These are phyloP conservation scores for Bonnemaisonia californica DNA, from an alignment of 31 red algal species.

Conservation along the genomic window DNA sequence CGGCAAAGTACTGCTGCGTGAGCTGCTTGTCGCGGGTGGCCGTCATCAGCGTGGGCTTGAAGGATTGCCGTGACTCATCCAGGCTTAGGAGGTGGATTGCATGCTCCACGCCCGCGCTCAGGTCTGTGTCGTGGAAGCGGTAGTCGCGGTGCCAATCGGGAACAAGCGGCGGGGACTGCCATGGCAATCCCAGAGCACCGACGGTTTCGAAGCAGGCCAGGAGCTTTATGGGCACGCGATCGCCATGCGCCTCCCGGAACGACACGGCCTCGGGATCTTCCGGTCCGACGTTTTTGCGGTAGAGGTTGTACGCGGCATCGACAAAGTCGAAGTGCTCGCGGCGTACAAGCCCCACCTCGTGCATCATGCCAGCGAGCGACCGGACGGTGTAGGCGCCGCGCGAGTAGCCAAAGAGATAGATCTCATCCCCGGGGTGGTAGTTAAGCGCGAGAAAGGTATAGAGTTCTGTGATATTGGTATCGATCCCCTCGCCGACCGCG, in stretches of 20 bases:
- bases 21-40: background rate
- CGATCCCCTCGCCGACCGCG: background rate
- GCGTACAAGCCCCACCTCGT: background rate
- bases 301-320: background rate
- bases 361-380: background rate
- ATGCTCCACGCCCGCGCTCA: background rate
- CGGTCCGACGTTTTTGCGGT: background rate
- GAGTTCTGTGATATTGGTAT: conserved; percentile 12
- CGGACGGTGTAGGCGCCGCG: conserved; percentile 14
- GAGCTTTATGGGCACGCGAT: conserved; percentile 3
- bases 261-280: background rate
- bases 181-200: background rate
- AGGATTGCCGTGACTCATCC: background rate
- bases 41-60: background rate
- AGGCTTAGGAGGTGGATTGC: background rate
- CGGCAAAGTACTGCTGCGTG: background rate
- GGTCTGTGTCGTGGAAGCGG: background rate
- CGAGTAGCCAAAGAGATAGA: conserved; percentile 21
- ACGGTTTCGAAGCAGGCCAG: background rate
- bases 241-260: conserved; percentile 1
- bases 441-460: conserved; percentile 1
- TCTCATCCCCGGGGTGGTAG: conserved; percentile 7
- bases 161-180: background rate
- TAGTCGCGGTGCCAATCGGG: background rate
- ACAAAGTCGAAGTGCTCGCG: background rate